Conservation (phyloP, 2,329 filamentous ascomycete genomes). For the Aspergillus bombycis region DNA sequence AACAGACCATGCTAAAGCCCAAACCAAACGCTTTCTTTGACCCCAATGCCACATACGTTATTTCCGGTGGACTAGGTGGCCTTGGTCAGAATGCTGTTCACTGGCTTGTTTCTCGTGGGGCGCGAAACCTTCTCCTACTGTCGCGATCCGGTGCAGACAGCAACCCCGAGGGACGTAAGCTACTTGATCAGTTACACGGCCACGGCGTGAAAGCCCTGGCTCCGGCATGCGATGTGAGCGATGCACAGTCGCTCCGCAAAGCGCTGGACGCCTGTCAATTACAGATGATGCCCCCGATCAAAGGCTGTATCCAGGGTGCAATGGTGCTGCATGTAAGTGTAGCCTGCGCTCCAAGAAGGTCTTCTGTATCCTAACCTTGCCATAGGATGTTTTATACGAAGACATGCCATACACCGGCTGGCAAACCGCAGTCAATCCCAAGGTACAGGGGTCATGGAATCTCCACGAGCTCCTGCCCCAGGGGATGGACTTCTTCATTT, state of each 20-base stretch:
- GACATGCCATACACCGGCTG: constrained; percentile 44
- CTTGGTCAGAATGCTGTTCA: constrained; percentile 11
- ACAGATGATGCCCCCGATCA: constrained; percentile 29
- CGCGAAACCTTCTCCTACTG: constrained; percentile 12
- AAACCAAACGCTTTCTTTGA: neutral
- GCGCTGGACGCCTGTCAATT: neutral
- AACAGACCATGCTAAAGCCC: neutral
- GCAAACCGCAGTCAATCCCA: constrained; percentile 37
- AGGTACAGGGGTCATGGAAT: constrained; percentile 39
- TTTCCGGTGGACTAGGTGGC: constrained; percentile 16
- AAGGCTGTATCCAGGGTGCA: constrained; percentile 31
- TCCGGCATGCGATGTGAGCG: constrained; percentile 32
- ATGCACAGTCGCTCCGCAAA: constrained; percentile 27
- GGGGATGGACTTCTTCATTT: constrained; percentile 44
- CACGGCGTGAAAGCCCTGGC: neutral
- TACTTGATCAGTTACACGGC: neutral
- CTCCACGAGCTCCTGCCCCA: constrained; percentile 30
- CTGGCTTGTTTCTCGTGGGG: constrained; percentile 13
- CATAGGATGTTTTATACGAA: constrained; percentile 31
- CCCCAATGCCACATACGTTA: constrained; percentile 10
- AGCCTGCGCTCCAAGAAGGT: neutral
- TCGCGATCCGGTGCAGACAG: constrained; percentile 12
- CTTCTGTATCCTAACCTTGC: neutral
- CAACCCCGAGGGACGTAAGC: neutral
- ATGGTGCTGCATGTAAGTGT: constrained; percentile 27